A percentile compares a stretch with the other conserved stretches of the same genome.
These are phyloP conservation scores for Microcera coccophila DNA, from an alignment of 2,329 filamentous ascomycete genomes.

Conservation along the genomic window DNA sequence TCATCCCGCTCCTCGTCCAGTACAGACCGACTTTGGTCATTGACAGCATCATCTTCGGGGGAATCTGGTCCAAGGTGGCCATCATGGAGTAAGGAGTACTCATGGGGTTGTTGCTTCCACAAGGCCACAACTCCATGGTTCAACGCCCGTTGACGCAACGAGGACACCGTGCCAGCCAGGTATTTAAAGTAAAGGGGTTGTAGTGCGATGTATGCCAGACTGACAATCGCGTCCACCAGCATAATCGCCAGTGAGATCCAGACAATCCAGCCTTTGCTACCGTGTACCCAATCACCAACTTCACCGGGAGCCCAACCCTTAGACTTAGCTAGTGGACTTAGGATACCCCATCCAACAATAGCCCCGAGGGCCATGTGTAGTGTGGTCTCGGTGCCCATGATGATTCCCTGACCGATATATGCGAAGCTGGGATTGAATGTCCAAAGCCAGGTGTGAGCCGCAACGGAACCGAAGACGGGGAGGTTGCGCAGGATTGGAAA, in stretches of 20 bases:
- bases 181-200: conserved; percentile 48
- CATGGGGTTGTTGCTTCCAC: conserved; percentile 16
- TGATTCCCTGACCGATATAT: conserved; percentile 95
- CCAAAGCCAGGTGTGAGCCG: conserved; percentile 86
- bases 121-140: conserved; percentile 19
- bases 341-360: conserved; percentile 80
- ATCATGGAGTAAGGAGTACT: conserved; percentile 22
- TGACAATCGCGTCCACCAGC: conserved; percentile 89
- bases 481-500: conserved; percentile 78
- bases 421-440: conserved; percentile 94
- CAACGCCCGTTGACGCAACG: conserved; percentile 12
- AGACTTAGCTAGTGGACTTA: conserved; percentile 83
- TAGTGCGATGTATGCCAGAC: conserved; percentile 72
- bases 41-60: conserved; percentile 4
- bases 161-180: conserved; percentile 1
- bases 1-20: conserved; percentile 59
- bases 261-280: conserved; percentile 97
- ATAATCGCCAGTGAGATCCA: conserved; percentile 96
- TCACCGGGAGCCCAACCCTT: conserved; percentile 85
- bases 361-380: conserved; percentile 93
- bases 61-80: conserved; percentile 7
- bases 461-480: conserved; percentile 74
- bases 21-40: conserved; percentile 6
- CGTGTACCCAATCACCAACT: conserved; percentile 83
- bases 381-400: conserved; percentile 95